phyloP scores from a whole-genome alignment of 2,329 filamentous ascomycete genomes.

The Knufia fluminis region DNA sequence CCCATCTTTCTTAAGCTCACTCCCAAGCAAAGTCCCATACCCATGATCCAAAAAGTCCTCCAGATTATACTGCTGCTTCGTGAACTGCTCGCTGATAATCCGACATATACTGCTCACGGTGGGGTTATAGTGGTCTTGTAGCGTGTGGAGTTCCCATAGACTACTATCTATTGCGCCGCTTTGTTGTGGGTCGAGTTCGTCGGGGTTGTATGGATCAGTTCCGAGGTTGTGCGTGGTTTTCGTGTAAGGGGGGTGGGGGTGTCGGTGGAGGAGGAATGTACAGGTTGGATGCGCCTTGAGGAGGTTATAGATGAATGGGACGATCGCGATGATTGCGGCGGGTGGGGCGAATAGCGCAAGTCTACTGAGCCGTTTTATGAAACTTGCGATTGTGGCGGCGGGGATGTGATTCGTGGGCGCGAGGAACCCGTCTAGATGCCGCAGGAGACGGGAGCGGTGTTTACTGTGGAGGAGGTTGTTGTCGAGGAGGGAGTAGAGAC shows the following conservation, averaged over 20 bases:
- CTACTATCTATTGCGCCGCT: conserved; percentile 84
- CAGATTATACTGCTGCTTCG: conserved; percentile 87
- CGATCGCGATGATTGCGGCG: conserved; percentile 73
- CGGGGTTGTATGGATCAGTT: conserved; percentile 66
- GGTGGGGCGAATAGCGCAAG: conserved; percentile 82
- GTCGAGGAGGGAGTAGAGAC: conserved; percentile 88
- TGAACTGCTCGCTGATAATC: conserved; percentile 94
- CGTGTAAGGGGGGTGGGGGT: conserved; percentile 49
- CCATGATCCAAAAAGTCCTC: conserved; percentile 96
- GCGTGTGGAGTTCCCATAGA: conserved; percentile 85
- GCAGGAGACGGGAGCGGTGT: conserved; percentile 87
- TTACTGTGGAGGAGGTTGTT: conserved; percentile 82
- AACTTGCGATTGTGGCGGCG: conserved; percentile 81
- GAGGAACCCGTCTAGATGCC: conserved; percentile 82
- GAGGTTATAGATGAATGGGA: conserved; percentile 94
- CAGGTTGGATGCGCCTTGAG: conserved; percentile 81
- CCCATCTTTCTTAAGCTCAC: conserved; percentile 65
- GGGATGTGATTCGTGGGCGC: conserved; percentile 78
- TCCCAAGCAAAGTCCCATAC: conserved; percentile 66
- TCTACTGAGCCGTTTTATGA: conserved; percentile 85
- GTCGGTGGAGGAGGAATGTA: conserved; percentile 92
- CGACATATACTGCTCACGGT: conserved; percentile 91
- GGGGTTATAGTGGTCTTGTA: conserved; percentile 91
- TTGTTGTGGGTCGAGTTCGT: conserved; percentile 72
- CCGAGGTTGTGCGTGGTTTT: conserved; percentile 52